Conservation (phyloP, 768 basidiomycete genomes). For the Psilocybe sp. region DNA sequence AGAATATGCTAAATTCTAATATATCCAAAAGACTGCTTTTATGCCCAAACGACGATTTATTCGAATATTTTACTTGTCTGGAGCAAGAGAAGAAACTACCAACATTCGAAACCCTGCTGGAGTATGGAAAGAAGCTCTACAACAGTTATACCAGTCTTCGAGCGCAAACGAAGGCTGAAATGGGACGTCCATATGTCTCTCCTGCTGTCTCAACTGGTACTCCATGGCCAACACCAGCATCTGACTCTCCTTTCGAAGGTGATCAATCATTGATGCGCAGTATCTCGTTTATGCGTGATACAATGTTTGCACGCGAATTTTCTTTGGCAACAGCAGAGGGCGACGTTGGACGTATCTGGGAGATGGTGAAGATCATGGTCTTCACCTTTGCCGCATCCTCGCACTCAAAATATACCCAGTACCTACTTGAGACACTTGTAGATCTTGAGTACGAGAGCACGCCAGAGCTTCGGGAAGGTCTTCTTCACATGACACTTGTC, state of each 20-base stretch:
- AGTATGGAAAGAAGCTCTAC: conserved; percentile 9
- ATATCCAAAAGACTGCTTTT: conserved; percentile 3
- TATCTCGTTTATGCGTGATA: conserved; percentile 22
- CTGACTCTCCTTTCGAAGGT: too few species aligned
- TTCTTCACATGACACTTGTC: conserved; percentile 24
- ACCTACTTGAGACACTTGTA: conserved; percentile 28
- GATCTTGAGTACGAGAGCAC: conserved; percentile 29
- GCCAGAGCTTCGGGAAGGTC: conserved; percentile 13
- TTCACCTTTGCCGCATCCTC: conserved; percentile 31
- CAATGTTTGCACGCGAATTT: conserved; percentile 23
- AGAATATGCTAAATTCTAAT: not conserved
- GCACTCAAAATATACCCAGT: conserved; percentile 28
- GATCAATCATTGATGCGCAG: conserved; percentile 23
- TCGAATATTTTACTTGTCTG: conserved; percentile 13
- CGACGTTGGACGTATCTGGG: conserved; percentile 29
- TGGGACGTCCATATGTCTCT: too few species aligned
- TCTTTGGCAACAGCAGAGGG: conserved; percentile 25
- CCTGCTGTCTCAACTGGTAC: too few species aligned
- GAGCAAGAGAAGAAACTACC: conserved; percentile 7
- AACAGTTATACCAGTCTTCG: conserved; percentile 4
- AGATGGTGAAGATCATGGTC: conserved; percentile 24
- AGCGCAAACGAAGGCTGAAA: too few species aligned
- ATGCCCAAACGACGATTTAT: conserved; percentile 13
- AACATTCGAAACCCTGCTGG: conserved; percentile 17
- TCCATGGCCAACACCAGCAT: too few species aligned